These are phyloP conservation scores for Globisporangium heterothallicum DNA, from an alignment of 352 stramenopile species.

Conservation along the genomic window DNA sequence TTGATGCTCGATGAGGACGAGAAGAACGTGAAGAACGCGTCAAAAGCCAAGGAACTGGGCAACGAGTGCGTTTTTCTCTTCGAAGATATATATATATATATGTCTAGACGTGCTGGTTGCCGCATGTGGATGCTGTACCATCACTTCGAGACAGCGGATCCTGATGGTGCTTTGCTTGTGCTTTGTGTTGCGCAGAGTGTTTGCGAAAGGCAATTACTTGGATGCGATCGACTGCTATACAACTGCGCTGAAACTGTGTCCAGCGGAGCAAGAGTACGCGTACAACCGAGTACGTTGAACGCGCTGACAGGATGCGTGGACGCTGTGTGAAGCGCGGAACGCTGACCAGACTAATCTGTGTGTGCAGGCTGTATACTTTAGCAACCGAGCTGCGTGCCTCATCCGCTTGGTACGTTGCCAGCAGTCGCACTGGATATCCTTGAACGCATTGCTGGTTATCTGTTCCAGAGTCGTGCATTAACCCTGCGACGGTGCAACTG, in stretches of 20 bases:
- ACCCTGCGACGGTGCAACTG: neutral
- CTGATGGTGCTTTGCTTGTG: too few species aligned
- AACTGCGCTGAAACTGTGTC: slow-evolving; percentile 73
- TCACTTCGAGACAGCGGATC: too few species aligned
- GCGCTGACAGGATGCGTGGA: too few species aligned
- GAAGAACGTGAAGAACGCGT: slow-evolving; percentile 61
- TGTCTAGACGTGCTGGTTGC: neutral
- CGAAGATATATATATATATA: neutral
- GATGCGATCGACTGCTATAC: slow-evolving; percentile 86
- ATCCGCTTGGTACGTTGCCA: slow-evolving; percentile 36
- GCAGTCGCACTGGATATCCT: neutral
- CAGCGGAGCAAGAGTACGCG: slow-evolving; percentile 63
- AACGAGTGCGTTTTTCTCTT: slow-evolving; percentile 49
- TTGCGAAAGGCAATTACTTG: slow-evolving; percentile 57
- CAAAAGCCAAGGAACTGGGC: slow-evolving; percentile 74
- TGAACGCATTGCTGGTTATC: neutral
- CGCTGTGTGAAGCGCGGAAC: too few species aligned
- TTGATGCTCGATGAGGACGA: slow-evolving; percentile 42
- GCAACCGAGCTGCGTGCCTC: slow-evolving; percentile 78
- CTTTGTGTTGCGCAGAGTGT: slow-evolving; percentile 41
- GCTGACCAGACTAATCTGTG: too few species aligned
- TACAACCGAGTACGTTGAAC: slow-evolving; percentile 56
- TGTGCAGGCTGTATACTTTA: slow-evolving; percentile 77
- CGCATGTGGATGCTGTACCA: too few species aligned
- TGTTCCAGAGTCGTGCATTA: too few species aligned